These are phyloP conservation scores for Aristolochia contorta DNA, from an alignment of 164 flowering plant species.

Conservation along the genomic window DNA sequence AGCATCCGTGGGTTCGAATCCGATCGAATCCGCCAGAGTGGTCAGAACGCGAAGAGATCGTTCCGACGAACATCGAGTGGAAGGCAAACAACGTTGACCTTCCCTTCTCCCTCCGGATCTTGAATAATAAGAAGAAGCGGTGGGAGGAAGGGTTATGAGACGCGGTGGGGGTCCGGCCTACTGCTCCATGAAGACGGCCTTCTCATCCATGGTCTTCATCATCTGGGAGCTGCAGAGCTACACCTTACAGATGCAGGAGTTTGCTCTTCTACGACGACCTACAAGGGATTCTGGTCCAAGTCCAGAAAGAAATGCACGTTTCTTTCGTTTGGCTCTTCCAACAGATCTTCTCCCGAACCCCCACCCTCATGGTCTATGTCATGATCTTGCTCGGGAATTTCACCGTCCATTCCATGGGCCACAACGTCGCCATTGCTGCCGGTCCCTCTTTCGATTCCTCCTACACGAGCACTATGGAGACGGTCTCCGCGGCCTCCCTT, in stretches of 20 bases:
- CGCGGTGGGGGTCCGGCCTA: conserved; percentile 60
- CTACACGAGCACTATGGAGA: conserved; percentile 9
- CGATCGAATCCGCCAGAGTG: conserved; percentile 31
- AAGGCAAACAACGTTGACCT: conserved; percentile 69
- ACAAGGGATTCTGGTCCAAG: conserved; percentile 47
- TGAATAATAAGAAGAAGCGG: conserved; percentile 48
- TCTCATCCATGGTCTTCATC: conserved; percentile 89
- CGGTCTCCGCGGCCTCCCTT: too few species aligned
- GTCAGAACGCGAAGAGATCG: conserved; percentile 21
- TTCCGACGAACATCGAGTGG: conserved; percentile 40
- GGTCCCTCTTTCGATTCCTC: conserved; percentile 13
- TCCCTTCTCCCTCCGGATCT: conserved; percentile 64
- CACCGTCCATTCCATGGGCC: conserved; percentile 68
- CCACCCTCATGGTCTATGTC: conserved; percentile 79
- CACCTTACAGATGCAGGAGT: conserved; percentile 63
- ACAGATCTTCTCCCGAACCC: conserved; percentile 80
- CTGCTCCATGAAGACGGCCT: conserved; percentile 74
- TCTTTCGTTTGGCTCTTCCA: conserved; percentile 92
- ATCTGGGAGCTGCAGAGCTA: conserved; percentile 79
- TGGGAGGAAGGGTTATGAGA: conserved; percentile 48
- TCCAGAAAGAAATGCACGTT: conserved; percentile 67
- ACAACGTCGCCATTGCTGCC: conserved; percentile 45
- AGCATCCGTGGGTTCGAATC: conserved; percentile 26
- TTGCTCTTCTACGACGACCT: conserved; percentile 56
- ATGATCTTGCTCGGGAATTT: conserved; percentile 90